Evolutionary conservation across 371 early-diverging fungal genomes (phyloP).

Genomic region (Smittium culicis): DNA sequence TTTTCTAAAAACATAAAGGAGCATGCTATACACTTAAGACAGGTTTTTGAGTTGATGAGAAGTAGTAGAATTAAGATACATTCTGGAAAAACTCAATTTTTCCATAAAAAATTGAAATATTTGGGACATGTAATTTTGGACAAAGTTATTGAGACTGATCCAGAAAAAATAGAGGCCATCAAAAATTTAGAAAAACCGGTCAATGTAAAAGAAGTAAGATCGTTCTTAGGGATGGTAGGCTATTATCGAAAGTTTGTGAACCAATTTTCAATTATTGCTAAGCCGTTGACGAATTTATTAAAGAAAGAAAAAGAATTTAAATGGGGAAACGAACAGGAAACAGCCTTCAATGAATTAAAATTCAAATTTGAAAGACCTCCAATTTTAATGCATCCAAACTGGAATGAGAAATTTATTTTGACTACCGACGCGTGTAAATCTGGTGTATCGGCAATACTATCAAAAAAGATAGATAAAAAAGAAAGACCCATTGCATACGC

Average conservation of each 20-base stretch:
- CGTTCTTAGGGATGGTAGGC: conserved; percentile 29
- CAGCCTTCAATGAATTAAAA: neutral
- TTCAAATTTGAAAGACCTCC: neutral
- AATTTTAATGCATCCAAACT: conserved; percentile 8
- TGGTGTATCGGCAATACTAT: conserved; percentile 10
- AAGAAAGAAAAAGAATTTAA: conserved; percentile 4
- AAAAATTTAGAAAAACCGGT: neutral
- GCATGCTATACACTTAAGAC: conserved; percentile 9
- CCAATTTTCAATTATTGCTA: conserved; percentile 14
- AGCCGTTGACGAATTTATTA: conserved; percentile 11
- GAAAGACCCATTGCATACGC: conserved; percentile 3
- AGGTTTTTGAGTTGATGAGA: neutral
- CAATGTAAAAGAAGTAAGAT: conserved; percentile 5
- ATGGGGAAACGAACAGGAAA: neutral
- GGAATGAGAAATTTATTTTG: conserved; percentile 5
- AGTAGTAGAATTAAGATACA: neutral
- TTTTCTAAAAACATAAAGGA: conserved; percentile 10
- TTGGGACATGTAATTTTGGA: neutral
- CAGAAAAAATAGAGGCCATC: neutral
- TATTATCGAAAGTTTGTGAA: conserved; percentile 25
- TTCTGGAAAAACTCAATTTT: neutral
- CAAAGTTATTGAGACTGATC: neutral
- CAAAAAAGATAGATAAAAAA: conserved; percentile 2
- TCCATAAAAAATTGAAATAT: neutral
- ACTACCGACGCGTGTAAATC: conserved; percentile 9